These are phyloP conservation scores for Amanita pseudoporphyria DNA, from an alignment of 768 basidiomycete species.

Conservation along the genomic window DNA sequence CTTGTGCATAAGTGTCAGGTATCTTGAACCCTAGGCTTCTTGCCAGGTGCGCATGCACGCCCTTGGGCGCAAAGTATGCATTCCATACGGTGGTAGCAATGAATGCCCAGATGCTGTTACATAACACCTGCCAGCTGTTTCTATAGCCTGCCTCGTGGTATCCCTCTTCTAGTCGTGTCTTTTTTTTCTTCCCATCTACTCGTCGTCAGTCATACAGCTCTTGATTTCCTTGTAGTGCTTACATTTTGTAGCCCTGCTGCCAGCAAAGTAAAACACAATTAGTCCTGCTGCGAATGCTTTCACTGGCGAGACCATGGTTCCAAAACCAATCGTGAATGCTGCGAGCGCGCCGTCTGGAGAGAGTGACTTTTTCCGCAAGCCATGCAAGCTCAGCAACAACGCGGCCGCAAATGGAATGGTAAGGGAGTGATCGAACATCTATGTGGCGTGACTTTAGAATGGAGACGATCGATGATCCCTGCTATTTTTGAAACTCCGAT, in stretches of 20 bases:
- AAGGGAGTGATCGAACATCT: constrained; percentile 11
- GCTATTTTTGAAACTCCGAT: too few species aligned
- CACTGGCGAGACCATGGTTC: constrained; percentile 59
- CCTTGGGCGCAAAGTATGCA: constrained; percentile 37
- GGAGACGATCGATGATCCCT: too few species aligned
- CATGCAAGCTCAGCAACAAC: constrained; percentile 52
- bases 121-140: constrained; percentile 71
- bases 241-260: constrained; percentile 80
- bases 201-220: not conserved
- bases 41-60: constrained; percentile 26
- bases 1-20: constrained; percentile 24
- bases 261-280: constrained; percentile 71
- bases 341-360: constrained; percentile 68
- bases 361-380: constrained; percentile 64
- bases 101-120: constrained; percentile 64
- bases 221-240: constrained; percentile 16
- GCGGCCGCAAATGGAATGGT: constrained; percentile 38
- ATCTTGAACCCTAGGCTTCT: constrained; percentile 17
- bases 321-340: constrained; percentile 69
- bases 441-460: constrained; percentile 1
- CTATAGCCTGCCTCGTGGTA: constrained; percentile 68
- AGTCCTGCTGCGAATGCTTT: constrained; percentile 56
- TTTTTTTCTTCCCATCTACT: constrained; percentile 63
- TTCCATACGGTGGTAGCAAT: constrained; percentile 58
- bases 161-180: constrained; percentile 70